Evolutionary conservation across 768 basidiomycete species (phyloP).

Genomic region (Nidularia pulvinata): DNA sequence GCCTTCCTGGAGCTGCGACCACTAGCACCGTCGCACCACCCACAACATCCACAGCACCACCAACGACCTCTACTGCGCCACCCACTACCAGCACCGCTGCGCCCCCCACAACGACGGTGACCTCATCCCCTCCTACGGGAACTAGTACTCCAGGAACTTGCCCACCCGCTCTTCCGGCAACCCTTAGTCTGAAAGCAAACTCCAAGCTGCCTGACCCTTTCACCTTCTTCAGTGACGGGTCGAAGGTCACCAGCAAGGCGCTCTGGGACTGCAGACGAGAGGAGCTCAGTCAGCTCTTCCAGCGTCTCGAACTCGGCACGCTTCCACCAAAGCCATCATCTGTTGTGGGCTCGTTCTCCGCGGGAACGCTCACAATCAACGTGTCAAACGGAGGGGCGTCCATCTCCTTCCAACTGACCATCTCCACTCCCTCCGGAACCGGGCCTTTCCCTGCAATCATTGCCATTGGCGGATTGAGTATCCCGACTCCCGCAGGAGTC

Average conservation of each 20-base stretch:
- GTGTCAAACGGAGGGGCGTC: conserved; percentile 42
- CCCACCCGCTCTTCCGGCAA: conserved; percentile 21
- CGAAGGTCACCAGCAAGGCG: conserved; percentile 34
- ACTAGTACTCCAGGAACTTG: conserved; percentile 34
- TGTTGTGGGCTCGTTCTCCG: conserved; percentile 42
- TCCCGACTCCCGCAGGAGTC: conserved; percentile 32
- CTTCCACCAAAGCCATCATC: conserved; percentile 47
- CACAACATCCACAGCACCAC: conserved; percentile 2
- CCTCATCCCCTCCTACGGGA: conserved; percentile 13
- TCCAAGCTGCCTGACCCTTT: conserved; percentile 54
- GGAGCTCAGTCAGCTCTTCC: conserved; percentile 34
- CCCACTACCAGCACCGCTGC: conserved; percentile 4
- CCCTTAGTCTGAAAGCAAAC: conserved; percentile 28
- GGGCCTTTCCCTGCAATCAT: conserved; percentile 55
- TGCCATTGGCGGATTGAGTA: conserved; percentile 42
- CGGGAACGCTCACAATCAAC: conserved; percentile 47
- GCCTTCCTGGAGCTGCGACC: conserved; percentile 21
- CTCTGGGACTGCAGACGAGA: conserved; percentile 53
- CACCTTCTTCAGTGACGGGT: conserved; percentile 41
- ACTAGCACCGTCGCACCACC: not conserved
- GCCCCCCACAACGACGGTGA: conserved; percentile 7
- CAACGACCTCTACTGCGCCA: conserved; percentile 6
- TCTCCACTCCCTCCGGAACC: conserved; percentile 42
- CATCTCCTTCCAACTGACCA: conserved; percentile 46
- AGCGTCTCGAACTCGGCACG: conserved; percentile 51